phyloP scores from a whole-genome alignment of 345 rosid species.

The Stellera chamaejasme region DNA sequence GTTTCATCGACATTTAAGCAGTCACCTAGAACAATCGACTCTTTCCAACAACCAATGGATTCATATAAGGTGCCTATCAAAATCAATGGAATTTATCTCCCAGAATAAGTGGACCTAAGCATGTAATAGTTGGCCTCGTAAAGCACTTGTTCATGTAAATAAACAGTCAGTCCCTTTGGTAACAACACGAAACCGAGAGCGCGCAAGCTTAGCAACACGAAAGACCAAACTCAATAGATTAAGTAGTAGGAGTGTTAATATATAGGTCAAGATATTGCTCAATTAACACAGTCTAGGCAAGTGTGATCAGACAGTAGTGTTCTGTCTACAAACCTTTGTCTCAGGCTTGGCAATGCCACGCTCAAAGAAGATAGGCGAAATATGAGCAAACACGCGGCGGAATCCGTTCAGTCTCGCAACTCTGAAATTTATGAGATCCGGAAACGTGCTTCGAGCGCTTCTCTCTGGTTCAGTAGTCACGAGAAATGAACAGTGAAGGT shows the following conservation, averaged over 20 bases:
- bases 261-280: no score
- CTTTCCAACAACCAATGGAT: neutral
- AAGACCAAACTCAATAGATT: no score
- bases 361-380: conserved; percentile 87
- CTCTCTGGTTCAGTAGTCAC: conserved; percentile 32
- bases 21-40: neutral
- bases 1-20: conserved; percentile 1
- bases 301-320: neutral
- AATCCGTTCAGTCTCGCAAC: conserved; percentile 66
- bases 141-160: no score
- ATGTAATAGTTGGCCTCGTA: no score
- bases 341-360: conserved; percentile 85
- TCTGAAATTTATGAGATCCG: conserved; percentile 68
- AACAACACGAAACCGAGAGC: no score
- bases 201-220: no score
- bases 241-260: no score
- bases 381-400: conserved; percentile 79
- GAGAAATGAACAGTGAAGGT: neutral
- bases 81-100: neutral
- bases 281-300: no score
- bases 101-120: no score
- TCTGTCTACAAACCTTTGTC: conserved; percentile 54
- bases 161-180: no score
- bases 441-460: conserved; percentile 90
- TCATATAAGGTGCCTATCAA: no score